phyloP scores from a whole-genome alignment of 2,329 filamentous ascomycete genomes.

The Thelonectria rubi region DNA sequence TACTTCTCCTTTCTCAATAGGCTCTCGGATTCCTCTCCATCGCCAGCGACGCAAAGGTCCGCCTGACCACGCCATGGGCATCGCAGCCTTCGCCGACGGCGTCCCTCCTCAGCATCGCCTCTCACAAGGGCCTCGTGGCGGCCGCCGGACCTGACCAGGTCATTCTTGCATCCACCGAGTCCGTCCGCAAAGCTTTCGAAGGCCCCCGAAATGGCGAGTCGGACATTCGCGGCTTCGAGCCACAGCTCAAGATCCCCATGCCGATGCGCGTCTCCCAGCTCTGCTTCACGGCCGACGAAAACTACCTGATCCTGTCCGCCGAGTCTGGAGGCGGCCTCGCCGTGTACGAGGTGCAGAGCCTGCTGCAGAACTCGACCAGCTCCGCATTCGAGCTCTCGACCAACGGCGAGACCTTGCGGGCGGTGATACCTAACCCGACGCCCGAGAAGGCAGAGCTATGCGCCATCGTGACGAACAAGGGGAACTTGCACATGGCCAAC shows the following conservation, averaged over 20 bases:
- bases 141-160: slow-evolving; percentile 86
- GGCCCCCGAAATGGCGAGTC: slow-evolving; percentile 66
- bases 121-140: slow-evolving; percentile 81
- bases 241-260: slow-evolving; percentile 77
- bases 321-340: slow-evolving; percentile 83
- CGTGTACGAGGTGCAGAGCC: slow-evolving; percentile 78
- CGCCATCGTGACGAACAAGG: slow-evolving; percentile 81
- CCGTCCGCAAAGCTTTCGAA: slow-evolving; percentile 79
- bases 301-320: slow-evolving; percentile 82
- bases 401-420: slow-evolving; percentile 76
- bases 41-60: slow-evolving; percentile 82
- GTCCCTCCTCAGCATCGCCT: slow-evolving; percentile 85
- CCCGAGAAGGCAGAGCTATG: slow-evolving; percentile 77
- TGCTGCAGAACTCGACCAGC: slow-evolving; percentile 73
- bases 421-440: slow-evolving; percentile 82
- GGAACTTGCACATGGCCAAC: slow-evolving; percentile 86
- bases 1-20: slow-evolving; percentile 48
- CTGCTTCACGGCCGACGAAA: slow-evolving; percentile 89
- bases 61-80: slow-evolving; percentile 82
- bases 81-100: slow-evolving; percentile 77
- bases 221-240: slow-evolving; percentile 75
- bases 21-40: slow-evolving; percentile 83
- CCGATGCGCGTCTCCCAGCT: slow-evolving; percentile 85
- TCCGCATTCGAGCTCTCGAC: slow-evolving; percentile 80
- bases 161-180: slow-evolving; percentile 78